phyloP scores from a whole-genome alignment of 2,329 filamentous ascomycete genomes.

The Pleoardoris graminearum region DNA sequence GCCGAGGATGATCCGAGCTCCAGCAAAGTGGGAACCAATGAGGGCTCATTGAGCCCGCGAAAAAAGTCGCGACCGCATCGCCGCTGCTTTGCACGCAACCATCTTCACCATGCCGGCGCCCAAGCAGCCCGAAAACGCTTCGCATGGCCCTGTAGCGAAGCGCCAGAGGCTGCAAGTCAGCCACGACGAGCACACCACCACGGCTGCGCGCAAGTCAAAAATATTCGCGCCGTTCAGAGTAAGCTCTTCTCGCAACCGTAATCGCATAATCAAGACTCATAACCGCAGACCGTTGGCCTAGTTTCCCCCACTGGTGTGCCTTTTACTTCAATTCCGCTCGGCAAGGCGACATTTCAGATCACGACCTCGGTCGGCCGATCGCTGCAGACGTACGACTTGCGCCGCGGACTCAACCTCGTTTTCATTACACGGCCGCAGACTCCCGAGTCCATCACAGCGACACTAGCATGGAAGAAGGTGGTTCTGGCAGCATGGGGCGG shows the following conservation, averaged over 20 bases:
- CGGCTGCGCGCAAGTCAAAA: slow-evolving; percentile 60
- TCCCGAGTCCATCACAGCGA: slow-evolving; percentile 82
- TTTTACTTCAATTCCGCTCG: slow-evolving; percentile 84
- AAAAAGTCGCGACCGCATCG: slow-evolving; percentile 1
- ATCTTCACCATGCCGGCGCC: slow-evolving; percentile 50
- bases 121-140: slow-evolving; percentile 52
- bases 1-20: background rate
- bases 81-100: background rate
- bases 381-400: slow-evolving; percentile 94
- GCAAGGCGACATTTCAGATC: slow-evolving; percentile 95
- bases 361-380: slow-evolving; percentile 90
- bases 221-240: slow-evolving; percentile 95
- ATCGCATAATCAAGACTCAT: background rate
- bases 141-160: slow-evolving; percentile 65
- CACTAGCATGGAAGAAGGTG: slow-evolving; percentile 81
- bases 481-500: slow-evolving; percentile 90
- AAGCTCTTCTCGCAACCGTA: slow-evolving; percentile 42
- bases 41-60: background rate
- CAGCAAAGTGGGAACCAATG: background rate
- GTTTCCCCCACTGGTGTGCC: slow-evolving; percentile 90
- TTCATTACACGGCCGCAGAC: slow-evolving; percentile 93
- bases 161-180: slow-evolving; percentile 51
- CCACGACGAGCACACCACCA: slow-evolving; percentile 47
- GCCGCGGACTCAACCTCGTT: slow-evolving; percentile 84
- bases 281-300: slow-evolving; percentile 79